Evolutionary conservation across 2,329 filamentous ascomycete species (phyloP).

Genomic region (Teratosphaeria nubilosa): DNA sequence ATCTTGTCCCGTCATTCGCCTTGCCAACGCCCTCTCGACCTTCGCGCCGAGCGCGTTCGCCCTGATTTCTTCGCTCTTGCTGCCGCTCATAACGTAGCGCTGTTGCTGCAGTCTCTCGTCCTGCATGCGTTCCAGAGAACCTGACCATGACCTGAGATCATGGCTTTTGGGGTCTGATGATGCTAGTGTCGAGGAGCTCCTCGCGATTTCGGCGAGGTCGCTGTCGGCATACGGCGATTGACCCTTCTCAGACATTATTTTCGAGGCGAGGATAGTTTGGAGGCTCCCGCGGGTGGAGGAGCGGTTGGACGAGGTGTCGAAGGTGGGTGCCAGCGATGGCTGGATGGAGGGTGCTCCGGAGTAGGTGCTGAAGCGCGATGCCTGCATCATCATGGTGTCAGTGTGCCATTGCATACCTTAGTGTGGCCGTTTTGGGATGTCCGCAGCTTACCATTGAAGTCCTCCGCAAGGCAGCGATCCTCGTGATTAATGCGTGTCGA

Average conservation of each 20-base stretch:
- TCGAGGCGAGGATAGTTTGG: slow-evolving; percentile 11
- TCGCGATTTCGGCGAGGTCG: slow-evolving; percentile 11
- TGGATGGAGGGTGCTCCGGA: slow-evolving; percentile 41
- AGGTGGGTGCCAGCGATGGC: slow-evolving; percentile 38
- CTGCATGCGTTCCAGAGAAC: slow-evolving; percentile 75
- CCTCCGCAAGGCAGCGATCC: background rate
- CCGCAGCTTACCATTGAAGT: background rate
- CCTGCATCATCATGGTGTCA: slow-evolving; percentile 5
- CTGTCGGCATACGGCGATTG: slow-evolving; percentile 9
- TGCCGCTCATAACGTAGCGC: slow-evolving; percentile 65
- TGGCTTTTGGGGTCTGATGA: slow-evolving; percentile 42
- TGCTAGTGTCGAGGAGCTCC: slow-evolving; percentile 20
- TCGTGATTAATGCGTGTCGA: background rate
- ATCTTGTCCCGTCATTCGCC: slow-evolving; percentile 81
- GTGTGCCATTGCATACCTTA: background rate
- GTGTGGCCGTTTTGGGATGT: background rate
- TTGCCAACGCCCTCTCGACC: slow-evolving; percentile 74
- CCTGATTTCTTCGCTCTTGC: slow-evolving; percentile 72
- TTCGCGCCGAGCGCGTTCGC: slow-evolving; percentile 85
- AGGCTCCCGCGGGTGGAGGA: slow-evolving; percentile 15
- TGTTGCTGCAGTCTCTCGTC: slow-evolving; percentile 77
- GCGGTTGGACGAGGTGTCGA: slow-evolving; percentile 20
- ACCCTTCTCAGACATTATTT: slow-evolving; percentile 10
- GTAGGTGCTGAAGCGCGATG: slow-evolving; percentile 39
- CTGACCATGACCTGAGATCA: slow-evolving; percentile 66